Conservation (phyloP, 257 asterid genomes). For the Datura wrightii region DNA sequence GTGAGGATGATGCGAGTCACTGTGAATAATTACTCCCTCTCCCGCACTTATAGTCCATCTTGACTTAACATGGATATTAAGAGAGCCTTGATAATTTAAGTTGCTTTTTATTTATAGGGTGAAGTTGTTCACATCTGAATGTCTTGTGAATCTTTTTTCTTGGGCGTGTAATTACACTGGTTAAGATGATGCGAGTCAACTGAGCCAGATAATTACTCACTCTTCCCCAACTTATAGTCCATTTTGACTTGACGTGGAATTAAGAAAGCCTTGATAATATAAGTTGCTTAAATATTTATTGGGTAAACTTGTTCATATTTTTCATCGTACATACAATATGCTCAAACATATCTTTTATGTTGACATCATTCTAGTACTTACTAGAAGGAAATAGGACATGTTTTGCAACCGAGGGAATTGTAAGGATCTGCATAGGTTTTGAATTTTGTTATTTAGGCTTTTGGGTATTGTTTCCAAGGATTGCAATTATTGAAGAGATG, state of each 20-base stretch:
- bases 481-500: constrained; percentile 12
- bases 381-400: constrained; percentile 22
- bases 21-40: background rate
- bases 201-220: background rate
- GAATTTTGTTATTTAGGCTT: background rate
- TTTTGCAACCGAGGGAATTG: background rate
- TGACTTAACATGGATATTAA: background rate
- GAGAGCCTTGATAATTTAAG: background rate
- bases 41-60: background rate
- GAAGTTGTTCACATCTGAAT: constrained; percentile 1
- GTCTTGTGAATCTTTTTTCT: background rate
- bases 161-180: background rate
- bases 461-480: background rate
- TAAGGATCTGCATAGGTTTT: background rate
- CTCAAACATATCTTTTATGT: constrained; percentile 4
- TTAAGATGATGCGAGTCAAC: background rate
- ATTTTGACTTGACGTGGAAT: background rate
- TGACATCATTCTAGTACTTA: constrained; percentile 6
- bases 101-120: background rate
- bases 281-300: background rate
- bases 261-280: background rate
- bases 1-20: background rate
- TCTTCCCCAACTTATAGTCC: background rate
- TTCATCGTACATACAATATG: constrained; percentile 9
- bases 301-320: constrained; percentile 19